Evolutionary conservation across 352 stramenopile species (phyloP).

Genomic region (Blastocystis sp.): DNA sequence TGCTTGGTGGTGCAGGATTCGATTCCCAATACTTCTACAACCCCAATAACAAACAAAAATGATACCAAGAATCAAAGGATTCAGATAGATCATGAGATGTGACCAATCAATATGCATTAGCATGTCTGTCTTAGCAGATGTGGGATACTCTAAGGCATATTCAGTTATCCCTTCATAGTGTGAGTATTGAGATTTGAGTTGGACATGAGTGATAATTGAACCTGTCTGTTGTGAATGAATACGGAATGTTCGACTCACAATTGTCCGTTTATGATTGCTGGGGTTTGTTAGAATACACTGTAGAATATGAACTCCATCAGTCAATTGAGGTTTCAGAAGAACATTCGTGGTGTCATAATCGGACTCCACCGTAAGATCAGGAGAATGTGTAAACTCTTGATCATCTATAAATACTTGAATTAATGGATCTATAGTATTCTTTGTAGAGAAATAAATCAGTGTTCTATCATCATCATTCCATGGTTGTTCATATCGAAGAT

Average conservation of each 20-base stretch:
- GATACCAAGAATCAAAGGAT: conserved; percentile 16
- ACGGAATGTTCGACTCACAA: background rate
- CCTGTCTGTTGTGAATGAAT: background rate
- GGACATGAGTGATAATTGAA: background rate
- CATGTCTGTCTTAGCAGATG: background rate
- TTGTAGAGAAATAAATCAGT: conserved; percentile 25
- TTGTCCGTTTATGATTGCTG: background rate
- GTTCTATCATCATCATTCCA: background rate
- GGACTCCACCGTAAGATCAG: background rate
- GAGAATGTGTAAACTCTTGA: background rate
- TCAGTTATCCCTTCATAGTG: background rate
- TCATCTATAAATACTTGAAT: conserved; percentile 34
- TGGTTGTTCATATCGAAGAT: conserved; percentile 7
- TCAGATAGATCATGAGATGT: conserved; percentile 23
- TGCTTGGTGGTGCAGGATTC: background rate
- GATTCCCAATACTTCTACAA: background rate
- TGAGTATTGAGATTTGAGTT: background rate
- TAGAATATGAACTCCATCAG: background rate
- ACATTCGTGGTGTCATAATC: background rate
- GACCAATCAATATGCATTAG: conserved; percentile 53
- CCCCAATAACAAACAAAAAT: background rate
- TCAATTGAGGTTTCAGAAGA: conserved; percentile 12
- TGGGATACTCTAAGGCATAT: conserved; percentile 38
- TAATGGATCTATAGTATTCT: background rate
- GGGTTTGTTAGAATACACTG: background rate